Evolutionary conservation across 2,329 filamentous ascomycete genomes (phyloP).

Genomic region (Penicillium thymicola): DNA sequence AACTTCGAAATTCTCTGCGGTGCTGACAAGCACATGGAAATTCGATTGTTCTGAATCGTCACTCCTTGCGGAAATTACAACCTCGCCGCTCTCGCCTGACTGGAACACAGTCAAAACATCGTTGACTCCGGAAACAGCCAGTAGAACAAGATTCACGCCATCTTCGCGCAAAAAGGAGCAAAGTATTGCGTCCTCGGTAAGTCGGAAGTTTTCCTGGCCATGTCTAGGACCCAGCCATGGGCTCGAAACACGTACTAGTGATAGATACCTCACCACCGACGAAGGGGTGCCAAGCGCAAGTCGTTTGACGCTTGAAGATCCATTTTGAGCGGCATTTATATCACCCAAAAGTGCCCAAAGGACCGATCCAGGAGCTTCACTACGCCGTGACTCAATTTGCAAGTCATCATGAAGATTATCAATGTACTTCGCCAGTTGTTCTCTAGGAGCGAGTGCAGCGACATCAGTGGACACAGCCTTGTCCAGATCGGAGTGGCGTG

Average conservation of each 20-base stretch:
- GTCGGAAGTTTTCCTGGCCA: slow-evolving; percentile 62
- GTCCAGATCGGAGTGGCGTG: slow-evolving; percentile 17
- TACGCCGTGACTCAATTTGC: slow-evolving; percentile 33
- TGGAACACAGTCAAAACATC: slow-evolving; percentile 68
- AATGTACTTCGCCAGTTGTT: slow-evolving; percentile 33
- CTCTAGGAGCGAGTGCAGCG: slow-evolving; percentile 12
- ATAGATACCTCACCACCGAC: slow-evolving; percentile 70
- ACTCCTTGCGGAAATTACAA: slow-evolving; percentile 68
- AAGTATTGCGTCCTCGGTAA: slow-evolving; percentile 75
- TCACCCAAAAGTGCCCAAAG: slow-evolving; percentile 54
- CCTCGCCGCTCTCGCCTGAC: slow-evolving; percentile 61
- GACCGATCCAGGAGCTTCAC: slow-evolving; percentile 41
- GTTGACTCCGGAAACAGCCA: slow-evolving; percentile 72
- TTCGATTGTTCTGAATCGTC: slow-evolving; percentile 58
- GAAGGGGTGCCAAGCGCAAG: slow-evolving; percentile 63
- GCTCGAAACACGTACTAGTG: slow-evolving; percentile 72
- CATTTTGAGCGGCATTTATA: slow-evolving; percentile 53
- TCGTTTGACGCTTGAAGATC: slow-evolving; percentile 56
- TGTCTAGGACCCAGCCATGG: slow-evolving; percentile 90
- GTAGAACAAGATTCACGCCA: slow-evolving; percentile 71
- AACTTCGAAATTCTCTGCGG: slow-evolving; percentile 69
- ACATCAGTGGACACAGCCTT: background rate
- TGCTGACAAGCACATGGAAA: slow-evolving; percentile 65
- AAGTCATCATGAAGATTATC: slow-evolving; percentile 34
- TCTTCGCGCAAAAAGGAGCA: slow-evolving; percentile 70